phyloP scores from a whole-genome alignment of 2,329 filamentous ascomycete genomes.

The Epicoccum nigrum region DNA sequence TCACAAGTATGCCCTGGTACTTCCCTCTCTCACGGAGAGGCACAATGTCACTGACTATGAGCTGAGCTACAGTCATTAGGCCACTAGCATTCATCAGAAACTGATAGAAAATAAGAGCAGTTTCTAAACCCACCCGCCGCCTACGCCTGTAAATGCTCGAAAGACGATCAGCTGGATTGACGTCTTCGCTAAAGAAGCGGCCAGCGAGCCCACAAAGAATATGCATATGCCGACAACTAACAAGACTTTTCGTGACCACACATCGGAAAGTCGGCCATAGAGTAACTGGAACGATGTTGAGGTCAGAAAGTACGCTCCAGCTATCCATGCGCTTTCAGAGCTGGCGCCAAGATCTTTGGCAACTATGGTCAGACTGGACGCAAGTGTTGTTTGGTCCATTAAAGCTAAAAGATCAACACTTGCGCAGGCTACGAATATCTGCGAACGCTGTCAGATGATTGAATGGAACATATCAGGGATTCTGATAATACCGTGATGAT shows the following conservation, averaged over 20 bases:
- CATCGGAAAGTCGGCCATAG: slow-evolving; percentile 67
- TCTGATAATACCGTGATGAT: slow-evolving; percentile 23
- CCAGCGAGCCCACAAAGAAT: slow-evolving; percentile 60
- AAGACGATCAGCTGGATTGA: slow-evolving; percentile 64
- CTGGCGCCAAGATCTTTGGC: slow-evolving; percentile 44
- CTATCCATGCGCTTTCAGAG: slow-evolving; percentile 62
- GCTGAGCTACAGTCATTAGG: slow-evolving; percentile 53
- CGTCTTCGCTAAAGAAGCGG: slow-evolving; percentile 59
- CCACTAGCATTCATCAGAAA: slow-evolving; percentile 49
- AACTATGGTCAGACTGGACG: slow-evolving; percentile 28
- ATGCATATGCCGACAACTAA: slow-evolving; percentile 57
- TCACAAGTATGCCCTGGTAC: slow-evolving; percentile 44
- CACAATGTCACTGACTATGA: slow-evolving; percentile 48
- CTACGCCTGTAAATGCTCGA: slow-evolving; percentile 65
- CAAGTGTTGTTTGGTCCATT: slow-evolving; percentile 33
- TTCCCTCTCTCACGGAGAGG: slow-evolving; percentile 48
- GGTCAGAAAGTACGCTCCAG: slow-evolving; percentile 61
- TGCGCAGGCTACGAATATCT: slow-evolving; percentile 33
- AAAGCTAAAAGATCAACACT: slow-evolving; percentile 29
- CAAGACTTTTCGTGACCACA: slow-evolving; percentile 58
- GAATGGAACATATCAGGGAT: not conserved
- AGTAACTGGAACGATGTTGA: slow-evolving; percentile 70
- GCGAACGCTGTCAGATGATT: slow-evolving; percentile 1
- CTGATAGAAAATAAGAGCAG: too few species aligned
- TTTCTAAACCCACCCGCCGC: slow-evolving; percentile 49